A percentile compares a stretch with the other conserved stretches of the same genome.
Conservation (phyloP, 176 grass and related monocot species). For the Carex pumila region DNA sequence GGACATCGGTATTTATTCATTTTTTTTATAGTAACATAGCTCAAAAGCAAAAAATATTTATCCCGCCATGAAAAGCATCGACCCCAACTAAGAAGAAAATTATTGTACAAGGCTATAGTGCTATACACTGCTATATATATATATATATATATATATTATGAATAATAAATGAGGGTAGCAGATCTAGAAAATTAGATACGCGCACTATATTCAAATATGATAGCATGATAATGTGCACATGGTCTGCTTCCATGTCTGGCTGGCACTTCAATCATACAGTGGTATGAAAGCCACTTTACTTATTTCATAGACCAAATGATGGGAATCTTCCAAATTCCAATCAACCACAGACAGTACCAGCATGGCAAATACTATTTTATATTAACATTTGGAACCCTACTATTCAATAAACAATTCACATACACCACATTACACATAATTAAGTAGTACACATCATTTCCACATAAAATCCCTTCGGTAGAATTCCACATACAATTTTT, state of each 20-base stretch:
- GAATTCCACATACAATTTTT: slow-evolving; percentile 15
- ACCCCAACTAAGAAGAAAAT: background rate
- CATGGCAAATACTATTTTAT: slow-evolving; percentile 18
- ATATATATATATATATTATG: background rate
- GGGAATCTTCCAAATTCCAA: background rate
- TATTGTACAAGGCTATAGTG: background rate
- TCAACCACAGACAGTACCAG: slow-evolving; percentile 18
- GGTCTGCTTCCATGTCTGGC: slow-evolving; percentile 1
- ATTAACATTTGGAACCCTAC: slow-evolving; percentile 19
- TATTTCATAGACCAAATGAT: slow-evolving; percentile 19
- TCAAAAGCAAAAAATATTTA: no score
- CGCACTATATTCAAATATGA: slow-evolving; percentile 1
- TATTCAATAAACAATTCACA: slow-evolving; percentile 15
- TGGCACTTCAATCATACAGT: slow-evolving; percentile 22
- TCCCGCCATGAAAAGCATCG: background rate
- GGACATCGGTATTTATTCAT: no score
- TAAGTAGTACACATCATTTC: background rate
- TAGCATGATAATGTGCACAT: slow-evolving; percentile 5
- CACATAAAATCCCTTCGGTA: slow-evolving; percentile 17
- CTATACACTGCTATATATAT: background rate
- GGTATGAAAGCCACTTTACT: background rate
- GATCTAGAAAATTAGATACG: slow-evolving; percentile 9
- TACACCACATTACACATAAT: slow-evolving; percentile 4
- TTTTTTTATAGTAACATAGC: no score
- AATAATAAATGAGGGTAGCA: slow-evolving; percentile 1